Conservation (phyloP, 2,329 filamentous ascomycete genomes). For the Talaromyces sp. region DNA sequence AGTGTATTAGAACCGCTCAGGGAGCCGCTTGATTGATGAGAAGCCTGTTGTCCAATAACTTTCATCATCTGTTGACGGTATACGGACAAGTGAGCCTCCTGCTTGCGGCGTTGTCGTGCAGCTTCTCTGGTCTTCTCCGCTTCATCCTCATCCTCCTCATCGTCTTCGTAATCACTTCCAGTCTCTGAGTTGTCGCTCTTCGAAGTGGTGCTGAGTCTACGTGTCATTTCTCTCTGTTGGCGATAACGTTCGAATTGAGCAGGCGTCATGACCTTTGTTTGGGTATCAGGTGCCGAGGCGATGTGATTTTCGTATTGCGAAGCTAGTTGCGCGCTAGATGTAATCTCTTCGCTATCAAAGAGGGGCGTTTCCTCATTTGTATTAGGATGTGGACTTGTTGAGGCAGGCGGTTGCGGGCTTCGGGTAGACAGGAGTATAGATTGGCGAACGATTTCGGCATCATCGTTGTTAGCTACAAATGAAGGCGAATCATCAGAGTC, state of each 20-base stretch:
- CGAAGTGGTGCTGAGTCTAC: constrained; percentile 49
- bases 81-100: constrained; percentile 83
- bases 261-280: constrained; percentile 82
- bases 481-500: constrained; percentile 12
- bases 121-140: constrained; percentile 68
- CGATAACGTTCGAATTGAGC: constrained; percentile 80
- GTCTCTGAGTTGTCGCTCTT: constrained; percentile 54
- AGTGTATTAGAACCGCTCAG: constrained; percentile 27
- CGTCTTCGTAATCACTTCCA: constrained; percentile 61
- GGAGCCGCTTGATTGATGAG: constrained; percentile 36
- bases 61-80: constrained; percentile 98
- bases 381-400: constrained; percentile 22
- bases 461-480: constrained; percentile 35
- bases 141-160: constrained; percentile 75
- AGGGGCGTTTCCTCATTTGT: constrained; percentile 28
- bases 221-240: constrained; percentile 64
- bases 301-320: constrained; percentile 42
- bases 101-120: constrained; percentile 74
- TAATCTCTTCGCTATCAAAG: constrained; percentile 32
- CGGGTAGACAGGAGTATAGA: constrained; percentile 31
- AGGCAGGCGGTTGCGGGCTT: constrained; percentile 24
- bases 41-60: constrained; percentile 70
- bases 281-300: constrained; percentile 35
- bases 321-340: constrained; percentile 45
- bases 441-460: constrained; percentile 37